These are phyloP conservation scores for Calvatia gigantea DNA, from an alignment of 768 basidiomycete genomes.

Conservation along the genomic window DNA sequence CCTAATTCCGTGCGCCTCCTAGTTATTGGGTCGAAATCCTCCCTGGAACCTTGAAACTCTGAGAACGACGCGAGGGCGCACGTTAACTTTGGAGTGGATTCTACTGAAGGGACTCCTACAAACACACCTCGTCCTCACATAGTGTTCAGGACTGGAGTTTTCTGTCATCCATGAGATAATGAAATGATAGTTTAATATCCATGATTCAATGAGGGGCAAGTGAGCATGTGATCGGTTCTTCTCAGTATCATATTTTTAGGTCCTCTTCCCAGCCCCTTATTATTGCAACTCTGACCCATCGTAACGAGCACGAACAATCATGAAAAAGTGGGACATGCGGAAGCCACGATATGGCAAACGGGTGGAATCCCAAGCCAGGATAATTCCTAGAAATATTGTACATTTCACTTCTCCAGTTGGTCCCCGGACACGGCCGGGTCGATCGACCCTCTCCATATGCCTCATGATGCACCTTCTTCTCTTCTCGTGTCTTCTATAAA, in stretches of 20 bases:
- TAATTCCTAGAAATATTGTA: background rate
- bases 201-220: background rate
- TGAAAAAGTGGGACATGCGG: too few relatives aligned
- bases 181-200: background rate
- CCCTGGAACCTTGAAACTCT: conserved; percentile 11
- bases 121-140: too few relatives aligned
- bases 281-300: background rate
- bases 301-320: background rate
- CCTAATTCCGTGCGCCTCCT: background rate
- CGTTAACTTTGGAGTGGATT: too few relatives aligned
- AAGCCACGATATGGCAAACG: too few relatives aligned
- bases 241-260: background rate
- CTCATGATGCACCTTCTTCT: conserved; percentile 6
- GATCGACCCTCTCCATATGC: background rate
- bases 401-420: background rate
- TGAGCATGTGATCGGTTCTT: background rate
- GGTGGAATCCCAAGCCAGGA: too few relatives aligned
- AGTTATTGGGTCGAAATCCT: conserved; percentile 23
- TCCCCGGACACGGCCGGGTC: too few relatives aligned
- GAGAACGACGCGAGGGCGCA: background rate
- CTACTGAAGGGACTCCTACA: too few relatives aligned
- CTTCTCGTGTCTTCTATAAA: background rate
- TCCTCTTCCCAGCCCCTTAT: background rate
- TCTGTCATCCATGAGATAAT: background rate
- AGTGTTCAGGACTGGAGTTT: background rate